Conservation (phyloP, 148 eudicot genomes). For the Rhododendron kiyosumense region DNA sequence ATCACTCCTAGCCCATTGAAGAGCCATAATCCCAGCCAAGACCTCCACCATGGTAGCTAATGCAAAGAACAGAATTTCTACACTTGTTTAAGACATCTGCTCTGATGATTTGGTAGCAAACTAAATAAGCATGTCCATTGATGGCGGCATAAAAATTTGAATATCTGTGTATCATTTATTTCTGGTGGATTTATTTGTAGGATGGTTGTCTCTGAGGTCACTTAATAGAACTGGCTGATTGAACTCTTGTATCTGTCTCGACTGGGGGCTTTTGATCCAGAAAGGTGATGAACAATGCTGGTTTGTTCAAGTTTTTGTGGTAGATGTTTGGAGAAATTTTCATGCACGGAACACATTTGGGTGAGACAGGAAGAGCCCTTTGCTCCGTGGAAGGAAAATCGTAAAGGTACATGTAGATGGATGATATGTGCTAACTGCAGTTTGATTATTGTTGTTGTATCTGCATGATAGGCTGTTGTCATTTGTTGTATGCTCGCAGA, state of each 20-base stretch:
- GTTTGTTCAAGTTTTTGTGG: not conserved
- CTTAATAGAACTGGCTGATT: not conserved
- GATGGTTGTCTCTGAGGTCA: not conserved
- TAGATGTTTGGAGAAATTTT: not conserved
- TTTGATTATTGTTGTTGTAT: not conserved
- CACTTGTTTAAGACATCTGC: too few relatives aligned
- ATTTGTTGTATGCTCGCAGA: too few relatives aligned
- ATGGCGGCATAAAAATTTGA: slow-evolving; percentile 16
- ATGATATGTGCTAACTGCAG: not conserved
- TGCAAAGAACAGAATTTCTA: too few relatives aligned
- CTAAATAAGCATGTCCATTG: slow-evolving; percentile 6
- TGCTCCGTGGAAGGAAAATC: not conserved
- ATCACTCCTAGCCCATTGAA: too few relatives aligned
- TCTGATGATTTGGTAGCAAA: too few relatives aligned
- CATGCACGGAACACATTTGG: not conserved
- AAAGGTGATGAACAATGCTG: not conserved
- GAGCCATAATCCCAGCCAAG: too few relatives aligned
- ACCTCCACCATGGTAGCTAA: too few relatives aligned
- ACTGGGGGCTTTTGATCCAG: not conserved
- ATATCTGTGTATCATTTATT: not conserved
- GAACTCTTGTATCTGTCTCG: not conserved
- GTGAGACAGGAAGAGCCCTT: not conserved
- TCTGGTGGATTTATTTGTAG: not conserved
- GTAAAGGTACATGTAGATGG: not conserved
- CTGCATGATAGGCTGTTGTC: too few relatives aligned